These are phyloP conservation scores for Brassica balearica DNA, from an alignment of 441 rosid species.

Conservation along the genomic window DNA sequence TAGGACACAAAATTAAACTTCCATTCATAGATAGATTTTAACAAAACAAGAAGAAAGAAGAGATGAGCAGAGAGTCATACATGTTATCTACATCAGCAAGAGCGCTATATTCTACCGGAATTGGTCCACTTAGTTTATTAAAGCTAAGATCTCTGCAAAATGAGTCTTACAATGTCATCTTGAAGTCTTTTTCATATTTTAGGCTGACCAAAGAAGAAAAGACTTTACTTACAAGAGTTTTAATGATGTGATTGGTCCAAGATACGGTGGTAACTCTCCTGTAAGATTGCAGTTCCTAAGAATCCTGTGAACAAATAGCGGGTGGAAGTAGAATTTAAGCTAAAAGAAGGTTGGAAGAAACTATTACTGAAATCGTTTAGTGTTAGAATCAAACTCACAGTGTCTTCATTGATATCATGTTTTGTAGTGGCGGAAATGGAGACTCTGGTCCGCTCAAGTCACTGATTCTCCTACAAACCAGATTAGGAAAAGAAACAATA, in stretches of 20 bases:
- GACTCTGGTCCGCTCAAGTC: slow-evolving; percentile 56
- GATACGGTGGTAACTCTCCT: slow-evolving; percentile 53
- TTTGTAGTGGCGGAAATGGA: slow-evolving; percentile 51
- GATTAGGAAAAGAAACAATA: not conserved
- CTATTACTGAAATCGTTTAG: not conserved
- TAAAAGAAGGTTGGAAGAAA: slow-evolving; percentile 10
- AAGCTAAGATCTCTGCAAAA: slow-evolving; percentile 74
- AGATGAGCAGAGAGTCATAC: slow-evolving; percentile 42
- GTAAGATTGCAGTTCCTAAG: slow-evolving; percentile 65
- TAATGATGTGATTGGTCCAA: slow-evolving; percentile 35
- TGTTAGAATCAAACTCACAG: slow-evolving; percentile 50
- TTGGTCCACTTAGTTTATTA: slow-evolving; percentile 46
- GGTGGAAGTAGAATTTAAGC: not conserved
- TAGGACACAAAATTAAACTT: not conserved
- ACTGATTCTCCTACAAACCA: slow-evolving; percentile 61
- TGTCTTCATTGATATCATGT: slow-evolving; percentile 34
- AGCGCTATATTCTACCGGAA: slow-evolving; percentile 45
- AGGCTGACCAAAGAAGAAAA: not conserved
- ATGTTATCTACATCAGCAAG: slow-evolving; percentile 32
- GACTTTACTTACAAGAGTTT: slow-evolving; percentile 52
- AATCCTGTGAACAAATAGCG: slow-evolving; percentile 45
- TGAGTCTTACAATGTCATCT: slow-evolving; percentile 28
- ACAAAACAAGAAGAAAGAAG: not conserved
- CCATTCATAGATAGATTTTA: not conserved
- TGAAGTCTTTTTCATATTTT: not conserved